Evolutionary conservation across 495 filamentous ascomycete genomes (phyloP), one percentile per base, ranked within the genome.

Genomic region (Penicillium salamii): DNA sequence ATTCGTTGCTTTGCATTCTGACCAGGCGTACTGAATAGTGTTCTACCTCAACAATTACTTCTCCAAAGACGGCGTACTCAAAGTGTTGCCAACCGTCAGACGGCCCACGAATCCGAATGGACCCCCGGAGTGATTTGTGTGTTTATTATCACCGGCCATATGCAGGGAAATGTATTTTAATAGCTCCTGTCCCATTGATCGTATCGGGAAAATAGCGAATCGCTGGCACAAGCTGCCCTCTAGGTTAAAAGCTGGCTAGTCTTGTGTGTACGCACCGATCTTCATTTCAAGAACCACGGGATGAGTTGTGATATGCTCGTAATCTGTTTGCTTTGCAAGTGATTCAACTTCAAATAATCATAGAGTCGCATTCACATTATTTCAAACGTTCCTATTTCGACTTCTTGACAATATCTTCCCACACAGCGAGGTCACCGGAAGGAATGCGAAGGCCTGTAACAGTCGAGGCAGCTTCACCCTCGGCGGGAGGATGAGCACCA

Each of bases 331-430:
- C n/a, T n/a, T n/a, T n/a, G n/a, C n/a, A n/a, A n/a, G n/a, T n/a
- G n/a, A n/a, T n/a, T n/a, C n/a, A n/a, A n/a, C n/a, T n/a, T n/a
- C n/a, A n/a, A n/a, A n/a, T n/a, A n/a, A n/a, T n/a, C n/a, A n/a
- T n/a, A 26, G 23, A 26, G 23, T 26, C n/a, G n/a, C 23, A 14
- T 24, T 45, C 7, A 2, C 1, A 4, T 45, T 24, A 45, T 14
- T 14, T 1, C 21, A 24, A 47, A 28, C 15, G 2, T 7, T 38
- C 43, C 31, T 54, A 45, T 35, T 53, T 57, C 9, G 66, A 61
- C 24, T 50, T 42, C 1, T 38, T 53, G 49, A 74, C 63, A 19
- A 74, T 49, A 65, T 76, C 70, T 36, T 70, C 72, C 70, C 69
- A 74, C 3, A 52, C 28, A 14, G 62, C 52, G 4, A 50, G 50